These are phyloP conservation scores for Wallacemonas sp. DNA, from an alignment of 208 protist species.

Conservation along the genomic window DNA sequence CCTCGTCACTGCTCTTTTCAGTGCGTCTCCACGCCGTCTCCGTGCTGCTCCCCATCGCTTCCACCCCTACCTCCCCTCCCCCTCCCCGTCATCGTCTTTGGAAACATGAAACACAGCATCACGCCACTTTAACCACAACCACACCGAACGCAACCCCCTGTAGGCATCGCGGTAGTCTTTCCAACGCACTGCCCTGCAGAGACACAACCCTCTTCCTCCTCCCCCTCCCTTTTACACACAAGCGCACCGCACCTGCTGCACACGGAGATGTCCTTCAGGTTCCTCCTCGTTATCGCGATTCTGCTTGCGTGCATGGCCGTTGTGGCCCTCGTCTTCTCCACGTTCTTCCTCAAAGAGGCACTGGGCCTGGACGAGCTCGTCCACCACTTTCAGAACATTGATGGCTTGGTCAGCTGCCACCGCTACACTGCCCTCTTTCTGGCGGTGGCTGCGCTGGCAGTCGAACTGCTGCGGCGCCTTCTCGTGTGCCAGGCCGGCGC, in stretches of 20 bases:
- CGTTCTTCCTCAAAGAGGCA: not conserved
- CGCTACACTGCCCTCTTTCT: not conserved
- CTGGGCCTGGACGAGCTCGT: not conserved
- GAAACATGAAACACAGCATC: too few relatives aligned
- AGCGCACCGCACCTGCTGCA: not conserved
- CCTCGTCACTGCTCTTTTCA: too few relatives aligned
- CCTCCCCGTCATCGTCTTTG: too few relatives aligned
- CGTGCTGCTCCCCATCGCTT: too few relatives aligned
- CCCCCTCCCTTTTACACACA: too few relatives aligned
- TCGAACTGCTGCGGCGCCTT: not conserved
- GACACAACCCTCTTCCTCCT: too few relatives aligned
- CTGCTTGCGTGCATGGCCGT: not conserved
- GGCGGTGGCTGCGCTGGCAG: not conserved
- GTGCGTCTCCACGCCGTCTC: too few relatives aligned
- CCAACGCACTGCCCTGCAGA: too few relatives aligned
- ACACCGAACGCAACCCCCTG: too few relatives aligned
- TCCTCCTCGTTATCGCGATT: not conserved
- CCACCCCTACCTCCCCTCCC: too few relatives aligned
- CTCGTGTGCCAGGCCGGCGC: not conserved
- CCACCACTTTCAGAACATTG: constrained; percentile 2
- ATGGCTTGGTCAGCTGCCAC: not conserved
- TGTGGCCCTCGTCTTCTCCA: not conserved
- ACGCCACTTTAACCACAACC: too few relatives aligned
- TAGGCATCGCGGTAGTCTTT: too few relatives aligned
- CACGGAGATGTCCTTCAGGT: not conserved